These are phyloP conservation scores for Vitis hybrid DNA, from an alignment of 177 flowering plant genomes.

Conservation along the genomic window DNA sequence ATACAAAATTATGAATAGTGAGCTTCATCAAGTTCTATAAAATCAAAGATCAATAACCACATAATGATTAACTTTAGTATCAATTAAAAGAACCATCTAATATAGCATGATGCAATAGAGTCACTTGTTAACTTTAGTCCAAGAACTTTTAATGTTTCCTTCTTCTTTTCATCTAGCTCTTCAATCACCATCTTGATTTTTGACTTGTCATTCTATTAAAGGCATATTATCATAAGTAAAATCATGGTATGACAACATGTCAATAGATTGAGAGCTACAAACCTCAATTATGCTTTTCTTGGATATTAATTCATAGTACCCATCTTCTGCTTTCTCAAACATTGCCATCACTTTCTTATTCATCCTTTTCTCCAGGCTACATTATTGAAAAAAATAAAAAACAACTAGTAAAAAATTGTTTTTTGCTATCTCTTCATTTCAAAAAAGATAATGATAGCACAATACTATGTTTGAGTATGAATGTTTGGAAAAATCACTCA, in stretches of 20 bases:
- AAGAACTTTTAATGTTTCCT: slow-evolving; percentile 94
- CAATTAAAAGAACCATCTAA: not conserved
- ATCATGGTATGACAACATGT: not conserved
- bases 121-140: slow-evolving; percentile 93
- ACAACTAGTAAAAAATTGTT: not conserved
- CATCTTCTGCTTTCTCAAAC: slow-evolving; percentile 99
- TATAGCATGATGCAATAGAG: slow-evolving; percentile 13
- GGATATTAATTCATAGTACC: slow-evolving; percentile 84
- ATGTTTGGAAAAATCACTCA: too few relatives aligned
- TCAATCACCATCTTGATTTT: slow-evolving; percentile 94
- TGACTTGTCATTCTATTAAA: slow-evolving; percentile 82
- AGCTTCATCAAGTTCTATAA: not conserved
- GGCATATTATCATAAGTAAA: slow-evolving; percentile 6
- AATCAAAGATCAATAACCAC: not conserved
- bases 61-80: too few relatives aligned
- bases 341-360: slow-evolving; percentile 99
- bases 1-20: not conserved
- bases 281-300: slow-evolving; percentile 97
- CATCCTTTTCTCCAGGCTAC: slow-evolving; percentile 94
- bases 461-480: too few relatives aligned
- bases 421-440: too few relatives aligned
- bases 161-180: slow-evolving; percentile 98
- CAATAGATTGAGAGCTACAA: slow-evolving; percentile 15
- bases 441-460: too few relatives aligned
- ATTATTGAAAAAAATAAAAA: slow-evolving; percentile 3